These are phyloP conservation scores for Xylaria castorea DNA, from an alignment of 495 filamentous ascomycete species.

Conservation along the genomic window DNA sequence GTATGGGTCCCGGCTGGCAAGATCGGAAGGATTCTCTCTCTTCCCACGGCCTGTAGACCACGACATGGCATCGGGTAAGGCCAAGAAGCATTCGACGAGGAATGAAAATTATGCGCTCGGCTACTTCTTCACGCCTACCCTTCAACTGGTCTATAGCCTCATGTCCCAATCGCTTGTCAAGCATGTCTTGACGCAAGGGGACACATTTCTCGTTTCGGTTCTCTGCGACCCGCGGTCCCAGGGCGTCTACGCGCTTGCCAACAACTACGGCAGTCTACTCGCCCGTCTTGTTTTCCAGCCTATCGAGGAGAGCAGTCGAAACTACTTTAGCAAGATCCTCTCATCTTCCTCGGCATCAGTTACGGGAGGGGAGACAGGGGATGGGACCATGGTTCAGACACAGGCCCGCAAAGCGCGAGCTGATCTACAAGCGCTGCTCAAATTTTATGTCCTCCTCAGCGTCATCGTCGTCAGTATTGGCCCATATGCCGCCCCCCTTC, in stretches of 20 bases:
- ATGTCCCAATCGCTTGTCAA: conserved; percentile 90
- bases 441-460: conserved; percentile 71
- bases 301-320: conserved; percentile 88
- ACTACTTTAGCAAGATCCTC: conserved; percentile 80
- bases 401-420: conserved; percentile 45
- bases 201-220: conserved; percentile 82
- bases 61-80: conserved; percentile 12
- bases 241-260: conserved; percentile 91
- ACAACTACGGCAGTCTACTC: conserved; percentile 91
- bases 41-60: conserved; percentile 32
- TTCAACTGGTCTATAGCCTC: conserved; percentile 74
- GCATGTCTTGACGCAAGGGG: conserved; percentile 91
- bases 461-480: conserved; percentile 70
- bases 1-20: conserved; percentile 52
- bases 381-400: conserved; percentile 28
- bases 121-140: conserved; percentile 70
- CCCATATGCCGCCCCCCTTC: conserved; percentile 72
- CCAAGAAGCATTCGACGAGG: neutral
- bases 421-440: conserved; percentile 61
- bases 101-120: conserved; percentile 57
- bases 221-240: conserved; percentile 79
- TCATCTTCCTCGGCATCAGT: conserved; percentile 33
- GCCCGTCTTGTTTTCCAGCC: conserved; percentile 94
- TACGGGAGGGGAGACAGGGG: conserved; percentile 7
- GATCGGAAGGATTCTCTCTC: conserved; percentile 64